Conservation (phyloP, 2,329 filamentous ascomycete genomes). For the Cercospora janseana region DNA sequence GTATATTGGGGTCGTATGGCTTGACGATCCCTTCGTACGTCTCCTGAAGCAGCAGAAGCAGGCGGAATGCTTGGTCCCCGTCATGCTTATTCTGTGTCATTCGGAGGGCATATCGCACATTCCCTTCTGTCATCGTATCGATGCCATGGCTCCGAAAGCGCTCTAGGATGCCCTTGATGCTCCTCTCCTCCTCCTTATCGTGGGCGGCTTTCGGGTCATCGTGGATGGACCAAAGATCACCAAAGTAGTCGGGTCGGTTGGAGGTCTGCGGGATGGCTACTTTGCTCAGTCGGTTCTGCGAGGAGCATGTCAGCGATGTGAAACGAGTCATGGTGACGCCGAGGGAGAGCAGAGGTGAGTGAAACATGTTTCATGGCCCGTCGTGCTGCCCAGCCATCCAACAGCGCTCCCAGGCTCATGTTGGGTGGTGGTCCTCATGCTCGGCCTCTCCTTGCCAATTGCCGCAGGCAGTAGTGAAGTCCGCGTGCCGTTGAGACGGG, state of each 20-base stretch:
- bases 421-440: not conserved
- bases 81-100: conserved; percentile 65
- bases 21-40: conserved; percentile 76
- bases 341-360: conserved; percentile 8
- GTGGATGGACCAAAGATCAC: conserved; percentile 60
- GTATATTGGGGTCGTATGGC: conserved; percentile 67
- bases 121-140: conserved; percentile 57
- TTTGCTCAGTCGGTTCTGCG: conserved; percentile 18
- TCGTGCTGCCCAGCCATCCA: not conserved
- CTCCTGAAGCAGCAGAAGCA: conserved; percentile 75
- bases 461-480: conserved; percentile 10
- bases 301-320: conserved; percentile 16
- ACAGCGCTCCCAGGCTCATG: conserved; percentile 5
- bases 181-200: conserved; percentile 56
- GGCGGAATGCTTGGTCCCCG: conserved; percentile 68
- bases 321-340: conserved; percentile 2
- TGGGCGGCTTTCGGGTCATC: conserved; percentile 56
- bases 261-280: conserved; percentile 7
- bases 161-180: conserved; percentile 55
- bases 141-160: conserved; percentile 55
- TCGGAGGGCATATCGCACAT: conserved; percentile 61
- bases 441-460: not conserved
- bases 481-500: conserved; percentile 2
- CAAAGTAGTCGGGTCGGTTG: conserved; percentile 58
- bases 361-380: conserved; percentile 8